Evolutionary conservation across 1,139 yeast genomes (phyloP).

Genomic region (Debaryomyces psychrophilus): DNA sequence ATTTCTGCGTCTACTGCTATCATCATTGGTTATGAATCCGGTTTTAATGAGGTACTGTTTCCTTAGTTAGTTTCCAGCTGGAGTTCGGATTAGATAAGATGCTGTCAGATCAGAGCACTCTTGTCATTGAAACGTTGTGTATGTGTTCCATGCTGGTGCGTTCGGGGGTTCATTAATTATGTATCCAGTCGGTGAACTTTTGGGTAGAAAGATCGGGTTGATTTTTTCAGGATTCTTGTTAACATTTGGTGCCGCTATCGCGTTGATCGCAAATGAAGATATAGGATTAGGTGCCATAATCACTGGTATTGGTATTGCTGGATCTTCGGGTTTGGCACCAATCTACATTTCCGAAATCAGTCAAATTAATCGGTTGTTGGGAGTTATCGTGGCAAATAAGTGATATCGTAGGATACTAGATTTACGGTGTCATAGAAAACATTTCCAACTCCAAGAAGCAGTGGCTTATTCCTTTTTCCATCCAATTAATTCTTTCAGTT

Average conservation of each 20-base stretch:
- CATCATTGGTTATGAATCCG: constrained; percentile 40
- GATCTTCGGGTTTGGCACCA: constrained; percentile 37
- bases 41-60: constrained; percentile 37
- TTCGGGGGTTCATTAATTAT: constrained; percentile 34
- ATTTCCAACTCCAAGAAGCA: constrained; percentile 26
- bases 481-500: constrained; percentile 49
- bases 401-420: constrained; percentile 42
- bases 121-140: constrained; percentile 34
- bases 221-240: constrained; percentile 37
- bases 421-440: constrained; percentile 37
- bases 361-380: constrained; percentile 49
- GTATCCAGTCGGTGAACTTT: constrained; percentile 32
- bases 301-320: constrained; percentile 41
- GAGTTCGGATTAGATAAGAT: constrained; percentile 31
- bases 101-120: constrained; percentile 18
- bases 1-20: constrained; percentile 36
- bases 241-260: constrained; percentile 47
- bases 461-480: constrained; percentile 43
- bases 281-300: constrained; percentile 35
- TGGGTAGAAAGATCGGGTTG: constrained; percentile 32
- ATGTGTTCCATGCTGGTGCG: constrained; percentile 41
- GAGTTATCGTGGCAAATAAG: constrained; percentile 57
- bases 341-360: constrained; percentile 36
- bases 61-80: constrained; percentile 27
- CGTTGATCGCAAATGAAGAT: constrained; percentile 25